A percentile compares a stretch with the other conserved stretches of the same genome.
Evolutionary conservation across 192 early-diverging fungal species (phyloP).

Genomic region (Coemansia erecta): DNA sequence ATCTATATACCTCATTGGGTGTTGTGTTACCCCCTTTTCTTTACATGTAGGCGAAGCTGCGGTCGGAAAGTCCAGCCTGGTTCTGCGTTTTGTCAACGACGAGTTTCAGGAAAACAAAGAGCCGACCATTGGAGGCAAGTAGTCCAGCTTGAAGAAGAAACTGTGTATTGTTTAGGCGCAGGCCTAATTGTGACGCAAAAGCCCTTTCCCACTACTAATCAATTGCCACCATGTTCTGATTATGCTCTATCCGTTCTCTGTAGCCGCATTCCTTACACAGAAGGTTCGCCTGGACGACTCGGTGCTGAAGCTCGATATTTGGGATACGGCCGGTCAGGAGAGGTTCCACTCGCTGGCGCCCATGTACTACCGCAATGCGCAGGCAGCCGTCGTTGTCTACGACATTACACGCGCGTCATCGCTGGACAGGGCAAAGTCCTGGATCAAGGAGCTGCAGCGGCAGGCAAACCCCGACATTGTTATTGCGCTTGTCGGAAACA

Average conservation of each 20-base stretch:
- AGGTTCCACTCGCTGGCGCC: slow-evolving; percentile 93
- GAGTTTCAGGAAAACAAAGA: slow-evolving; percentile 97
- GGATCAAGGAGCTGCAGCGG: slow-evolving; percentile 95
- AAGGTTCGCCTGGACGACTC: slow-evolving; percentile 89
- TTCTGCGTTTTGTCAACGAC: slow-evolving; percentile 91
- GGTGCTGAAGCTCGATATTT: slow-evolving; percentile 80
- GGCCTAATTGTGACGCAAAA: too few species aligned
- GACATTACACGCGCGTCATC: slow-evolving; percentile 87
- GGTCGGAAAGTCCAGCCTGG: slow-evolving; percentile 96
- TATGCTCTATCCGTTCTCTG: background rate
- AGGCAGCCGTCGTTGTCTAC: slow-evolving; percentile 95
- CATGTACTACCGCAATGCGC: slow-evolving; percentile 98
- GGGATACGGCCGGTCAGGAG: slow-evolving; percentile 98
- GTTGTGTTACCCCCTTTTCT: background rate
- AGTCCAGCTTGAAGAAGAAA: slow-evolving; percentile 29
- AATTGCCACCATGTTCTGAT: background rate
- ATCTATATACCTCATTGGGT: background rate
- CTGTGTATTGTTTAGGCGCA: background rate
- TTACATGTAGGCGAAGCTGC: slow-evolving; percentile 75
- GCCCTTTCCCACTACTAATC: too few species aligned
- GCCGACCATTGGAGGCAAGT: slow-evolving; percentile 88
- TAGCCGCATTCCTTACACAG: slow-evolving; percentile 85
- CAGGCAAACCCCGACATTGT: slow-evolving; percentile 95
- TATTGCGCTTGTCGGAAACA: slow-evolving; percentile 96
- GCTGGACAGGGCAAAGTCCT: slow-evolving; percentile 88